These are phyloP conservation scores for Quercus wislizeni DNA, from an alignment of 306 rosid genomes.

Conservation along the genomic window DNA sequence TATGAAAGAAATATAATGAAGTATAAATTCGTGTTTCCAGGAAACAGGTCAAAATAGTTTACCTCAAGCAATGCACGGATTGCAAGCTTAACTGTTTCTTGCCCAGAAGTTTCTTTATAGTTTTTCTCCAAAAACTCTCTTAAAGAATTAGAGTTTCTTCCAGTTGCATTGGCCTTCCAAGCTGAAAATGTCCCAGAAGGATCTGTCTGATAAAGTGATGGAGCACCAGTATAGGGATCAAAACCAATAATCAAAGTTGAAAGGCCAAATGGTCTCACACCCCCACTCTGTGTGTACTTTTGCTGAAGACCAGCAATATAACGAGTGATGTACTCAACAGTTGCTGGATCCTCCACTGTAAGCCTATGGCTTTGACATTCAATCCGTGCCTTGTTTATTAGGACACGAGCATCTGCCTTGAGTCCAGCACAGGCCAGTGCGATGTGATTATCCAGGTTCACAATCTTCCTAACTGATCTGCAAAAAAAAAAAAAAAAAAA, in stretches of 20 bases:
- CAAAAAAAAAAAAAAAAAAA: not conserved
- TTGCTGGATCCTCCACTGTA: slow-evolving; percentile 92
- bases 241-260: slow-evolving; percentile 93
- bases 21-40: not conserved
- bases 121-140: slow-evolving; percentile 94
- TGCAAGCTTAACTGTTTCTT: slow-evolving; percentile 84
- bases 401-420: slow-evolving; percentile 96
- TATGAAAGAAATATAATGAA: slow-evolving; percentile 1
- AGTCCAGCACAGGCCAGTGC: slow-evolving; percentile 98
- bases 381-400: slow-evolving; percentile 82
- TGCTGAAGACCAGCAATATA: slow-evolving; percentile 98
- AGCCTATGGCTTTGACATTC: slow-evolving; percentile 97
- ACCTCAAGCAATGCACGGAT: slow-evolving; percentile 97
- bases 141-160: slow-evolving; percentile 90
- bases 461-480: slow-evolving; percentile 63
- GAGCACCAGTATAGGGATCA: slow-evolving; percentile 72
- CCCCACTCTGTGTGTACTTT: slow-evolving; percentile 98
- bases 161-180: slow-evolving; percentile 97
- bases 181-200: slow-evolving; percentile 98
- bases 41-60: slow-evolving; percentile 16
- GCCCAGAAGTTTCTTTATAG: slow-evolving; percentile 84
- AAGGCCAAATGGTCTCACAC: slow-evolving; percentile 96
- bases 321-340: slow-evolving; percentile 92
- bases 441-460: slow-evolving; percentile 54
- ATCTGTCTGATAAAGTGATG: slow-evolving; percentile 87